Percentiles rank a stretch among this genome's conserved stretches.
Evolutionary conservation across 1,139 yeast species (phyloP).

Genomic region (Hyphopichia wangnamkhiaoensis): DNA sequence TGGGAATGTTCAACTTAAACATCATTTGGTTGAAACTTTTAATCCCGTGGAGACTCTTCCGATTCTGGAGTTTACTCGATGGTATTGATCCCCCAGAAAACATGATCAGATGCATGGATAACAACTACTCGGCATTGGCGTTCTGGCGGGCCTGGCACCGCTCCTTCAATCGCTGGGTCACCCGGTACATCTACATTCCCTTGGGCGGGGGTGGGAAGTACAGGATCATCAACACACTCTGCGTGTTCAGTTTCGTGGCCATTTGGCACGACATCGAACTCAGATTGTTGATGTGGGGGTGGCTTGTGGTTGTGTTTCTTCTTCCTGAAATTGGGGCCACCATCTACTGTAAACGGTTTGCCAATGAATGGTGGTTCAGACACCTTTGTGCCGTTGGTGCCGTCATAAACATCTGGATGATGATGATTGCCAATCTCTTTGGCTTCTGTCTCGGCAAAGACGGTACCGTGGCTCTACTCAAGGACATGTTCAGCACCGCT

Average conservation of each 20-base stretch:
- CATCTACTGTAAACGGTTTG: conserved; percentile 39
- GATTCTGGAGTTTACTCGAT: conserved; percentile 90
- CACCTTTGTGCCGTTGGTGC: conserved; percentile 86
- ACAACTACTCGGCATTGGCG: conserved; percentile 87
- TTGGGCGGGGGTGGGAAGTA: conserved; percentile 76
- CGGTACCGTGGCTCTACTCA: conserved; percentile 68
- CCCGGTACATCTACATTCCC: conserved; percentile 81
- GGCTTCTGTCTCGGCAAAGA: conserved; percentile 94
- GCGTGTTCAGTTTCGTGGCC: conserved; percentile 96
- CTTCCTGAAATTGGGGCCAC: conserved; percentile 85
- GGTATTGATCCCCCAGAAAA: conserved; percentile 97
- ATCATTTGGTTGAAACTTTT: conserved; percentile 90
- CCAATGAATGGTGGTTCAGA: conserved; percentile 68
- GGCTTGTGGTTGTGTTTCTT: conserved; percentile 85
- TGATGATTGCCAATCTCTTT: conserved; percentile 94
- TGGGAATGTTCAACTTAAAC: conserved; percentile 86
- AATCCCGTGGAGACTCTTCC: conserved; percentile 94
- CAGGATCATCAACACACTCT: conserved; percentile 70
- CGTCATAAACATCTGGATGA: conserved; percentile 89
- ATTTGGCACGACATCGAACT: conserved; percentile 97
- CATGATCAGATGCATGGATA: conserved; percentile 94
- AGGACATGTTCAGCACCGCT: conserved; percentile 69
- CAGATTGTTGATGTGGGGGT: conserved; percentile 88
- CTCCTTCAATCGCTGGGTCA: conserved; percentile 86
- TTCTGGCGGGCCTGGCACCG: conserved; percentile 99